Conservation (phyloP, 441 rosid species). For the Eugenia klotzschiana region DNA sequence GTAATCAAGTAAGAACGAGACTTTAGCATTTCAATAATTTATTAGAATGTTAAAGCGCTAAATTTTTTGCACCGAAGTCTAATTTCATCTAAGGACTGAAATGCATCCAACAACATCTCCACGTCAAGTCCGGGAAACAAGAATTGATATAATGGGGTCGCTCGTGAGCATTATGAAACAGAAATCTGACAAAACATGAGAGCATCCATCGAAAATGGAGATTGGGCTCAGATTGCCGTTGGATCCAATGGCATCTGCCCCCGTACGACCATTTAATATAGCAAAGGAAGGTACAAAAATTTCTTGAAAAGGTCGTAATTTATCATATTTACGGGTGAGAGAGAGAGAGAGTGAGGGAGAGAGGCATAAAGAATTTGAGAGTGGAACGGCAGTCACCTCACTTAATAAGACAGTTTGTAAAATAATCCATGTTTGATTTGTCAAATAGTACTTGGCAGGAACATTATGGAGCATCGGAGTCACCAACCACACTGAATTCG, state of each 20-base stretch:
- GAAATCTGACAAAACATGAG: conserved; percentile 8
- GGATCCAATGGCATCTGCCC: conserved; percentile 31
- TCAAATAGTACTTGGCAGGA: background rate
- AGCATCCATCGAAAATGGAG: conserved; percentile 38
- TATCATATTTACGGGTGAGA: background rate
- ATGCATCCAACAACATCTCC: background rate
- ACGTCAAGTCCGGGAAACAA: background rate
- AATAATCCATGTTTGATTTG: background rate
- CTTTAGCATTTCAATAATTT: background rate
- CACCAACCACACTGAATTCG: background rate
- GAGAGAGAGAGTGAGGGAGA: background rate
- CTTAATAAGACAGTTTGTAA: background rate
- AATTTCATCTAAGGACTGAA: background rate
- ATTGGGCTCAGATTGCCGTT: conserved; percentile 11
- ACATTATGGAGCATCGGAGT: background rate
- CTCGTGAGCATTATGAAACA: background rate
- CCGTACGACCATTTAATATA: background rate
- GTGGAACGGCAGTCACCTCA: background rate
- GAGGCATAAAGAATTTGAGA: background rate
- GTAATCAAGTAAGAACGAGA: background rate
- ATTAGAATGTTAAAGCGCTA: background rate
- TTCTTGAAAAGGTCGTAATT: background rate
- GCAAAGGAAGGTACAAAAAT: background rate
- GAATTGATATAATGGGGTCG: background rate
- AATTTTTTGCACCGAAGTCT: background rate